These are phyloP conservation scores for Adansonia digitata DNA, from an alignment of 345 rosid genomes.

Conservation along the genomic window DNA sequence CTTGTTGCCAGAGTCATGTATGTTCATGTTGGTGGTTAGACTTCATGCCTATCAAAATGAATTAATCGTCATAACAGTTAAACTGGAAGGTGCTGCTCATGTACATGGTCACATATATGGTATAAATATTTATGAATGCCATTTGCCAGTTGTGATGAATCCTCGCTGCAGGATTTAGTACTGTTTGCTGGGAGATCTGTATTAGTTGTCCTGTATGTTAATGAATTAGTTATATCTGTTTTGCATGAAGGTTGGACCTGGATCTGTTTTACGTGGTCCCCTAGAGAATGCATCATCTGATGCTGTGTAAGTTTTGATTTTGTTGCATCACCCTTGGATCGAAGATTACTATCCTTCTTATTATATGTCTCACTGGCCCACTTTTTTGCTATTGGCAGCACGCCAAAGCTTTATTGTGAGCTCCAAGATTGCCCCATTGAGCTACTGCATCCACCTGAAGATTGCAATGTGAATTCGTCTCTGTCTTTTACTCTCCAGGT, in stretches of 20 bases:
- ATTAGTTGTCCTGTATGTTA: slow-evolving; percentile 1
- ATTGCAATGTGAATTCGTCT: slow-evolving; percentile 97
- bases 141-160: slow-evolving; percentile 1
- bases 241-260: slow-evolving; percentile 96
- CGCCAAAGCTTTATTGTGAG: slow-evolving; percentile 83
- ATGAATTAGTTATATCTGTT: slow-evolving; percentile 32
- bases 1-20: background rate
- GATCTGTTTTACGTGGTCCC: slow-evolving; percentile 89
- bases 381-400: slow-evolving; percentile 41
- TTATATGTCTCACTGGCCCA: slow-evolving; percentile 7
- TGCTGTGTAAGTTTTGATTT: slow-evolving; percentile 64
- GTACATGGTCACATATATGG: background rate
- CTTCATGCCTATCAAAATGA: background rate
- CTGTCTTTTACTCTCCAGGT: slow-evolving; percentile 98
- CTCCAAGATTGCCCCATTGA: slow-evolving; percentile 79
- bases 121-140: background rate
- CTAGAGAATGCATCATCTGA: slow-evolving; percentile 70
- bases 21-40: background rate
- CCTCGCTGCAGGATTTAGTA: background rate
- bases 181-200: background rate
- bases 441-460: slow-evolving; percentile 91
- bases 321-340: background rate
- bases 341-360: background rate
- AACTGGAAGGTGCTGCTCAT: background rate
- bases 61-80: background rate